These are phyloP conservation scores for Pholiota adiposa DNA, from an alignment of 1,284 basidiomycete species.

Conservation along the genomic window DNA sequence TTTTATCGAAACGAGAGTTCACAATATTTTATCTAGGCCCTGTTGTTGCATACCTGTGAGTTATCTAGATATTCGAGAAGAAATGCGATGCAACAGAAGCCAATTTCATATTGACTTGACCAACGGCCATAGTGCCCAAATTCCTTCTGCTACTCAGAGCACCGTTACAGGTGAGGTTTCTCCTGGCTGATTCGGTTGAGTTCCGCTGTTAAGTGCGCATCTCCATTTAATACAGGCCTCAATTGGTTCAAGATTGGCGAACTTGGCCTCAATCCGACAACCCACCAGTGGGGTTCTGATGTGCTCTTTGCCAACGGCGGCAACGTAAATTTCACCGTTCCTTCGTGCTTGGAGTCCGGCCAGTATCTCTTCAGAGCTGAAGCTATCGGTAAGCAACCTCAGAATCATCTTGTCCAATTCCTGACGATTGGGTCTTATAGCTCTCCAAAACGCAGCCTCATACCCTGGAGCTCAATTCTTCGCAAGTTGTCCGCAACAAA, in stretches of 20 bases:
- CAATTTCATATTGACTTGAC: not conserved
- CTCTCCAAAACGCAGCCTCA: slow-evolving; percentile 42
- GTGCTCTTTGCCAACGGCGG: slow-evolving; percentile 44
- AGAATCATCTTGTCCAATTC: not conserved
- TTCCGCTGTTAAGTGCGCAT: no score
- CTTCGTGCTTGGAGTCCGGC: slow-evolving; percentile 36
- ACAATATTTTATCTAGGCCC: slow-evolving; percentile 29
- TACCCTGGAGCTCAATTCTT: slow-evolving; percentile 56
- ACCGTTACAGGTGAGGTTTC: slow-evolving; percentile 43
- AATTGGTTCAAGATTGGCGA: slow-evolving; percentile 50
- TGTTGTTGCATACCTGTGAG: slow-evolving; percentile 48
- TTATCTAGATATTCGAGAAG: not conserved
- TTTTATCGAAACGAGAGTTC: not conserved
- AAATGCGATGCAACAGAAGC: no score
- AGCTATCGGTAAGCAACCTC: slow-evolving; percentile 25
- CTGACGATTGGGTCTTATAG: slow-evolving; percentile 23
- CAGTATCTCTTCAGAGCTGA: slow-evolving; percentile 41
- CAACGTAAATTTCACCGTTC: slow-evolving; percentile 44
- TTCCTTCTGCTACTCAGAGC: slow-evolving; percentile 45
- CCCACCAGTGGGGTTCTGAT: slow-evolving; percentile 41
- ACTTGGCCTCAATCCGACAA: slow-evolving; percentile 28
- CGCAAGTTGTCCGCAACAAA: slow-evolving; percentile 21
- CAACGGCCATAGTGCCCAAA: slow-evolving; percentile 36
- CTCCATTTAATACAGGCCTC: no score
- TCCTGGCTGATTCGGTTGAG: no score